Evolutionary conservation across 345 rosid genomes (phyloP), one percentile per base, ranked within the genome.

Genomic region (Citrus inodora): DNA sequence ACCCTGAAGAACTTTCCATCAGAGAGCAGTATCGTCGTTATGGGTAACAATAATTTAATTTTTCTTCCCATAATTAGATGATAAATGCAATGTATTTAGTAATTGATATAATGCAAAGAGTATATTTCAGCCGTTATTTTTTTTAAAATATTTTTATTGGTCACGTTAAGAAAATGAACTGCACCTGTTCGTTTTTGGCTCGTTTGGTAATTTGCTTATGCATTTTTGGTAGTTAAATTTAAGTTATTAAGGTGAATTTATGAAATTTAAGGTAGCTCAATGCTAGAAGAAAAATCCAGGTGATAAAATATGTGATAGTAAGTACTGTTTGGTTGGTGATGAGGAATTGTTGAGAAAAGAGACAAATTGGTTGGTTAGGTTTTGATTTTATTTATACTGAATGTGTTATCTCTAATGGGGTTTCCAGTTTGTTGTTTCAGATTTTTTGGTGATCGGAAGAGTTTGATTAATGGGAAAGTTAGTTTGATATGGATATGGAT

Each of bases 21-120:
- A 83, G 99, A 65, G 97, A 92, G 70, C 89, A 88, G 61, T 96
- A 80, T 80, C 97, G 99, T 59, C 99, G 99, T 73, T 96, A 90
- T 80, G 93, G 99, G 99, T 94, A 89, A 63, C 9, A 6, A 11
- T 24, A 60, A 42, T 16, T 27, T 28, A n/a, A 4, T 60, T 60
- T 25, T 60, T 10, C 13, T 16, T 2, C 28, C 66, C 7, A 11
- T 9, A 24, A 25, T 61, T 62, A 11, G 70, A 66, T 22, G 42
- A 16, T 35, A 67, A 16, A 22, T 17, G 5, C 4, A 66, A 67
- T 67, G 70, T 63, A 2, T 30, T 11, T 46, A 30, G 16, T 63
- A 63, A 35, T 19, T 16, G 3, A 25, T 61, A 5, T 14, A 30
- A 30, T 6, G 67, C 22, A 16, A 6, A 63, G 67, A 63, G 37